Base-by-base conservation (phyloP, 2,329 filamentous ascomycete species). In the Aspergillus unguis region DNA sequence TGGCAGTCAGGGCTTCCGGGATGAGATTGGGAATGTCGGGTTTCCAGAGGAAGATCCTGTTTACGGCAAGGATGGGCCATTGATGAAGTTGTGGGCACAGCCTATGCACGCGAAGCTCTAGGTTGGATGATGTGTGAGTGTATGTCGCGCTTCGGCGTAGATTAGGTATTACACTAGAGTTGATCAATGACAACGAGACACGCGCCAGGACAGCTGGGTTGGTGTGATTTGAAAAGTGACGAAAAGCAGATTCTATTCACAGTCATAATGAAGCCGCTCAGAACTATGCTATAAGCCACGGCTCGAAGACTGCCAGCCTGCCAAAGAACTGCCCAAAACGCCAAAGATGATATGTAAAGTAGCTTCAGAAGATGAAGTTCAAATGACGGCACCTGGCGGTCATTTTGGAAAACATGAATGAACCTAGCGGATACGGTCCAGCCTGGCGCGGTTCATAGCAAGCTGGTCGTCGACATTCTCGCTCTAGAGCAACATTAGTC, bases 401-500 rank as follows among this genome's bases (percentile, higher is more conserved):
- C 60, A 50, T 46, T 33, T 25, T 44, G 43, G 17, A 37, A 33
- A 50, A 42, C 44, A 23, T 32, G 41, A 23, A 26, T 37, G 8
- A 6, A n/a, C 40, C 55, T 68, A 75, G 58, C 60, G 71, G 55
- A 75, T 75, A 35, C 85, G 80, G 63, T 87, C 84, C 69, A 91
- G 69, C 61, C 84, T 81, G 63, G 86, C 84, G 59, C 87, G 80
- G 76, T 92, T 92, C 81, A 90, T 84, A 53, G 84, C 84, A 63
- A 92, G 88, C 66, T 87, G 83, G 60, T 92, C 88, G 70, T 91
- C 88, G 61, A 95, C 88, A 62, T 79, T 81, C 69, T 95, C 90
- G 73, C 86, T 92, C 89, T 90, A 69, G 27, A 57, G 28, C 11
- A 35, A 42, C 55, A 51, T 71, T 60, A 71, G 65, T 48, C 49